Percentiles rank a stretch among this genome's conserved stretches.
These are phyloP conservation scores for Orbilia quercus DNA, from an alignment of 2,329 filamentous ascomycete genomes.

Conservation along the genomic window DNA sequence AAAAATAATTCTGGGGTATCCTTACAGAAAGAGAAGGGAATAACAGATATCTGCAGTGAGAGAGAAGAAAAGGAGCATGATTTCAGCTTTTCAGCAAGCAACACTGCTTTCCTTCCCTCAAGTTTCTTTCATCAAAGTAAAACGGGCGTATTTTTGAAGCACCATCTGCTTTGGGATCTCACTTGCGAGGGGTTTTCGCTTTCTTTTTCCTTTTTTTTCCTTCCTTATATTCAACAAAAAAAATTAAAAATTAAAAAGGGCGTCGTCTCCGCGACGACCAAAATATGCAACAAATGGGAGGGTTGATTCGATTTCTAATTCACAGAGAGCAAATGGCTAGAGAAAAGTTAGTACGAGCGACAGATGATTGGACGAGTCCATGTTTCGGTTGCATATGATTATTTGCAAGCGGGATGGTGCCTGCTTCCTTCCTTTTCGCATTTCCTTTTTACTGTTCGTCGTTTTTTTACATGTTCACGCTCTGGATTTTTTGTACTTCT, in stretches of 20 bases:
- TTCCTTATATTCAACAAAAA: slow-evolving; percentile 22
- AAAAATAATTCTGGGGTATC: slow-evolving; percentile 43
- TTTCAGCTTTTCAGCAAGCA: slow-evolving; percentile 33
- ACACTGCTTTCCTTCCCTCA: neutral
- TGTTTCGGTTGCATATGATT: slow-evolving; percentile 41
- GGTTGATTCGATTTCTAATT: slow-evolving; percentile 43
- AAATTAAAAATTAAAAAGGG: too few relatives aligned
- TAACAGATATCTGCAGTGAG: slow-evolving; percentile 24
- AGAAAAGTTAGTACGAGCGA: slow-evolving; percentile 19
- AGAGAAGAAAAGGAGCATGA: slow-evolving; percentile 31
- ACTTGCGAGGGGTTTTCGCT: slow-evolving; percentile 18
- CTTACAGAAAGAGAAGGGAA: slow-evolving; percentile 32
- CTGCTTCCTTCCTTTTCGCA: slow-evolving; percentile 43
- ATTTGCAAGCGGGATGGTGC: slow-evolving; percentile 50
- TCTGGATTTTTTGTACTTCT: slow-evolving; percentile 37
- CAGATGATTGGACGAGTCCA: slow-evolving; percentile 44
- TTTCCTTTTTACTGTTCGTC: neutral
- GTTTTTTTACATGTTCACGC: too few relatives aligned
- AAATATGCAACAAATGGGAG: slow-evolving; percentile 27
- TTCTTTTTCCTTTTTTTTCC: slow-evolving; percentile 35
- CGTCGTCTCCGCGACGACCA: slow-evolving; percentile 29
- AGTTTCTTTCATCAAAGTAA: slow-evolving; percentile 52
- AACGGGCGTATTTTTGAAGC: slow-evolving; percentile 41
- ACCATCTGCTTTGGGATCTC: slow-evolving; percentile 36
- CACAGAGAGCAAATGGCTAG: slow-evolving; percentile 12